Conservation (phyloP, 192 early-diverging fungal genomes). For the Backusella australiensis region DNA sequence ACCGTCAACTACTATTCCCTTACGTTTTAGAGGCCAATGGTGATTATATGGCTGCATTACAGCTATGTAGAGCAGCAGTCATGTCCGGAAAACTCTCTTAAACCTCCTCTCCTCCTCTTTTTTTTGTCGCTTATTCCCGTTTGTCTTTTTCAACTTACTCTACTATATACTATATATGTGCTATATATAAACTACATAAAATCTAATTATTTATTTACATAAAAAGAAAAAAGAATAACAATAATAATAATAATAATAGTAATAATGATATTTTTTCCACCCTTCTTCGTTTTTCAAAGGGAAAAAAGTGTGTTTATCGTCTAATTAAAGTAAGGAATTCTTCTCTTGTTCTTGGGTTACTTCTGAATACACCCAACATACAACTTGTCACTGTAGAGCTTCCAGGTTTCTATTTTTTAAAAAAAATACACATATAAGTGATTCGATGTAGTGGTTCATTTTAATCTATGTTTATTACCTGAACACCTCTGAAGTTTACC, state of each 20-base stretch:
- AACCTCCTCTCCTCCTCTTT: background rate
- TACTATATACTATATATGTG: background rate
- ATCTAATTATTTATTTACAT: conserved; percentile 12
- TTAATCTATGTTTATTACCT: conserved; percentile 12
- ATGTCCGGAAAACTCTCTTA: conserved; percentile 38
- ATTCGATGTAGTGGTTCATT: background rate
- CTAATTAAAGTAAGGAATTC: conserved; percentile 89
- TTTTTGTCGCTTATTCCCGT: background rate
- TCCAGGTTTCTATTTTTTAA: conserved; percentile 78
- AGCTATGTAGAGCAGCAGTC: conserved; percentile 39
- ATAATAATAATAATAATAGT: background rate
- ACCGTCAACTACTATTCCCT: conserved; percentile 33
- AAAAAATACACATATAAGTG: background rate
- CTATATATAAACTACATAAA: conserved; percentile 7
- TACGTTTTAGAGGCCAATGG: conserved; percentile 45
- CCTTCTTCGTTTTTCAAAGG: background rate
- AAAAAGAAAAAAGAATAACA: conserved; percentile 3
- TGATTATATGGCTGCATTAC: conserved; percentile 48
- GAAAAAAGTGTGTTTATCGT: conserved; percentile 26
- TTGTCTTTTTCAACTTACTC: background rate
- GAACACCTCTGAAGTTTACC: conserved; percentile 11
- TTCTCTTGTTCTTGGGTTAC: conserved; percentile 90
- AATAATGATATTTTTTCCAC: background rate
- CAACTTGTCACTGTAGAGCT: conserved; percentile 90
- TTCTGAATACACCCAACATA: conserved; percentile 93